Evolutionary conservation across 352 stramenopile genomes (phyloP).

Genomic region (Phytophthora litchii): DNA sequence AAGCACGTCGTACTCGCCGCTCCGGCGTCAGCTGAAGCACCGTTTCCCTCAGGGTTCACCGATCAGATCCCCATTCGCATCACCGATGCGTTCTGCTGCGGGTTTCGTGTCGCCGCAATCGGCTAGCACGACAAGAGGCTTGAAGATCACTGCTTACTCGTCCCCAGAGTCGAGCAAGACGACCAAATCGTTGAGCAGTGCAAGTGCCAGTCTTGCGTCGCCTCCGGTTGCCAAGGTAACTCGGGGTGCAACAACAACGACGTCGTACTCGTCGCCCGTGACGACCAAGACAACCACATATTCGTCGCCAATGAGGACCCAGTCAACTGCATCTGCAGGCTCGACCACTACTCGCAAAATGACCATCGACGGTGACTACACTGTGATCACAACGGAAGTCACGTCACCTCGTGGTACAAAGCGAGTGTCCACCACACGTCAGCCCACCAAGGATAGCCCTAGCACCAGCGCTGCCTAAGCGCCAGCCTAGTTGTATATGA

Average conservation of each 20-base stretch:
- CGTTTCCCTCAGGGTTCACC: constrained; percentile 26
- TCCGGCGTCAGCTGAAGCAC: constrained; percentile 33
- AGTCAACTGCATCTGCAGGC: constrained; percentile 11
- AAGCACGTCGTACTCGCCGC: constrained; percentile 35
- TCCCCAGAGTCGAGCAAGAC: constrained; percentile 17
- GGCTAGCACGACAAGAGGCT: constrained; percentile 8
- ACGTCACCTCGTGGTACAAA: constrained; percentile 27
- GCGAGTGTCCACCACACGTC: constrained; percentile 16
- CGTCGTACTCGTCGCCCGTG: too few species aligned
- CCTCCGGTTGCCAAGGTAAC: constrained; percentile 8
- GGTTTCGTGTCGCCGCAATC: constrained; percentile 25
- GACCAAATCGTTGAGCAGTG: constrained; percentile 8
- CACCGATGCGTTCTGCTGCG: constrained; percentile 13
- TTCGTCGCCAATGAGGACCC: constrained; percentile 12
- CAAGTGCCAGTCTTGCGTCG: constrained; percentile 14
- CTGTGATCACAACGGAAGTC: constrained; percentile 26
- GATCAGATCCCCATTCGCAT: constrained; percentile 19
- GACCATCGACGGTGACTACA: constrained; percentile 26
- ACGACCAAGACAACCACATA: constrained; percentile 11
- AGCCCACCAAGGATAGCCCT: constrained; percentile 16
- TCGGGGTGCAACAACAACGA: constrained; percentile 1
- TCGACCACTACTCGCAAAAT: constrained; percentile 30
- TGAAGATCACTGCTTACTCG: constrained; percentile 36
- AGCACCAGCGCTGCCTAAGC: constrained; percentile 24
- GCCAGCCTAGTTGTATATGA: constrained; percentile 3